Conservation (phyloP, 1,284 basidiomycete genomes). For the Papiliotrema terrestris region DNA sequence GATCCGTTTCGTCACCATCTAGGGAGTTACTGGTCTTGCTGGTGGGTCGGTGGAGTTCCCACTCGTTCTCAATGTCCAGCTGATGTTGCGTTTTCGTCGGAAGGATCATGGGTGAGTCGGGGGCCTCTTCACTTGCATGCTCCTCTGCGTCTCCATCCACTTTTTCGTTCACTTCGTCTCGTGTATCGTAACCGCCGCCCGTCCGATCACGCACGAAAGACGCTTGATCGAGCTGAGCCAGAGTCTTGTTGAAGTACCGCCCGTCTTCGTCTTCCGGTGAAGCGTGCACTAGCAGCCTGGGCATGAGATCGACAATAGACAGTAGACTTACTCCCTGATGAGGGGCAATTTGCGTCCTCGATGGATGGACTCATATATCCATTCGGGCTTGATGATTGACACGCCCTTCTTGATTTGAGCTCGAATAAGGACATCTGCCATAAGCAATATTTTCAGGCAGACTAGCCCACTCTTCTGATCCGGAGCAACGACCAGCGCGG, state of each 20-base stretch:
- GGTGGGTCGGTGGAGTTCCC: conserved; percentile 13
- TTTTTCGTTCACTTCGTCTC: conserved; percentile 34
- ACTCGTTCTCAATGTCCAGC: conserved; percentile 22
- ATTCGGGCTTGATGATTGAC: conserved; percentile 72
- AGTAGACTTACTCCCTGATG: conserved; percentile 58
- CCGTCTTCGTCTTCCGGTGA: conserved; percentile 34
- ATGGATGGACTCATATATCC: conserved; percentile 74
- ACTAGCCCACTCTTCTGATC: conserved; percentile 37
- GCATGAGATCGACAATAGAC: neutral
- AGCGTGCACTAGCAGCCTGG: conserved; percentile 44
- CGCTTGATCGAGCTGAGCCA: conserved; percentile 32
- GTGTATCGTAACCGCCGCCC: conserved; percentile 32
- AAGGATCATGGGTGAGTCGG: conserved; percentile 17
- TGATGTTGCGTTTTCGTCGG: conserved; percentile 3
- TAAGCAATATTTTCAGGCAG: neutral
- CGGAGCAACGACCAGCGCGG: conserved; percentile 55
- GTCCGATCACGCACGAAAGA: conserved; percentile 26
- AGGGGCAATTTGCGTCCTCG: conserved; percentile 59
- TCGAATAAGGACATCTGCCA: conserved; percentile 44
- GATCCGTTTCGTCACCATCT: neutral
- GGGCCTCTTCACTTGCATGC: conserved; percentile 32
- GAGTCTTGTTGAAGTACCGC: conserved; percentile 33
- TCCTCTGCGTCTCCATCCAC: conserved; percentile 31
- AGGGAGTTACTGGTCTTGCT: neutral
- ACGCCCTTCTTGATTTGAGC: conserved; percentile 54